Evolutionary conservation across 1,284 basidiomycete species (phyloP), one percentile per base, ranked within the genome.

Genomic region (Apiotrichum veenhuisii): DNA sequence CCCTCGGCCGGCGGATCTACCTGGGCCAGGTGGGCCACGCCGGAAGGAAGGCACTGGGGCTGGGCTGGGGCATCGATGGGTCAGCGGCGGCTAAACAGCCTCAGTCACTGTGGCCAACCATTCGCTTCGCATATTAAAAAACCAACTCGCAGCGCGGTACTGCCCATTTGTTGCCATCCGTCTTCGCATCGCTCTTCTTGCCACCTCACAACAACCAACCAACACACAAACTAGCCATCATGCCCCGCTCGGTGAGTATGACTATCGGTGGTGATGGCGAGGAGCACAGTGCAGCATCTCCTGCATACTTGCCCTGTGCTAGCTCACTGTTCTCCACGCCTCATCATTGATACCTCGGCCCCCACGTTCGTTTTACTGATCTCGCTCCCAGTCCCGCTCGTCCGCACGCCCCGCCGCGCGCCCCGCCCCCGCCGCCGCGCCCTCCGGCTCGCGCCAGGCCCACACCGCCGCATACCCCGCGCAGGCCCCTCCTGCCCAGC

Each of bases 341-440:
- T 51, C 41, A 36, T 9, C 20, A 20, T 40, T 8, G 25, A 25
- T 36, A 20, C 1, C 50, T 18, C 38, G 12, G 2, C 38, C 38
- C 5, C 20, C 34, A 11, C 11, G 20, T n/a, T n/a, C n/a, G n/a
- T n/a, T n/a, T n/a, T n/a, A n/a, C n/a, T n/a, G n/a, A n/a, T 8
- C 25, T 10, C 42, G 3, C 10, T 37, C n/a, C n/a, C 54, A 66
- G 66, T 64, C 64, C 55, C 67, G 71, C 59, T 70, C 69, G 34
- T 72, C 71, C 50, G 66, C 68, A 37, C 71, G 74, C 61, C 73
- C 76, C 30, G 59, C 75, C 25, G n/a, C n/a, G n/a, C n/a, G 62
- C 72, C 25, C 41, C 69, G 40, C 59, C 69, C 36, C 54, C 69
- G 15, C 40, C 69, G n/a, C n/a, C n/a, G 52, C 65, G 7, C 58